Conservation (phyloP, 2,329 filamentous ascomycete species). For the Mycocentrospora acerina region DNA sequence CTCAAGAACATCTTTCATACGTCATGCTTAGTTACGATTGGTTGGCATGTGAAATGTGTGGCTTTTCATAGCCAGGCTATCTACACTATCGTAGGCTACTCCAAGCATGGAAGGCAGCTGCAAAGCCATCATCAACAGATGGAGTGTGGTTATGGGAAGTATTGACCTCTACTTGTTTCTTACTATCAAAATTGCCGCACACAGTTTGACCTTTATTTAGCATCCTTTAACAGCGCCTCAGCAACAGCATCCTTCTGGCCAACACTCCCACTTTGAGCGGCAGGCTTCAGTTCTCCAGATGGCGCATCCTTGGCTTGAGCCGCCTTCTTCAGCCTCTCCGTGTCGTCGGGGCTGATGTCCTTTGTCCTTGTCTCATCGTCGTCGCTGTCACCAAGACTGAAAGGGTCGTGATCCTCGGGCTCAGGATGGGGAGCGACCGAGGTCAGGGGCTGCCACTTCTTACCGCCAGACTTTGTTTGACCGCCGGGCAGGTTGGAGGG, state of each 20-base stretch:
- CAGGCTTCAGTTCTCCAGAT: slow-evolving; percentile 36
- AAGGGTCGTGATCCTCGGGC: slow-evolving; percentile 83
- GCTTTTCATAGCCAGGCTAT: no score
- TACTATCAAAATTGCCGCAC: no score
- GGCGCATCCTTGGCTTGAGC: slow-evolving; percentile 42
- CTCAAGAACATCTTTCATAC: no score
- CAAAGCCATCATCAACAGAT: no score
- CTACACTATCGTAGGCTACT: no score
- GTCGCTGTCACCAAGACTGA: slow-evolving; percentile 93
- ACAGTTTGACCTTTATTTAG: no score
- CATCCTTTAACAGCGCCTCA: slow-evolving; percentile 47
- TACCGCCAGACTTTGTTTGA: slow-evolving; percentile 61
- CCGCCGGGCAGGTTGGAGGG: slow-evolving; percentile 30
- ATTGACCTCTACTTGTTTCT: no score
- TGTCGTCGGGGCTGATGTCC: slow-evolving; percentile 57
- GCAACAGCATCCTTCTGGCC: slow-evolving; percentile 49
- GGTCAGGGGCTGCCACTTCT: slow-evolving; percentile 97
- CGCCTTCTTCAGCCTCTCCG: slow-evolving; percentile 52
- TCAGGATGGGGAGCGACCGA: slow-evolving; percentile 82
- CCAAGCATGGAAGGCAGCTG: no score
- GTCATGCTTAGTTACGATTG: no score
- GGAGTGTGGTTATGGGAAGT: no score
- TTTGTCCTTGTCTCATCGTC: slow-evolving; percentile 77
- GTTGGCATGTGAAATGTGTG: no score
- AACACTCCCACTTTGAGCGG: slow-evolving; percentile 45